These are phyloP conservation scores for Echria macrotheca DNA, from an alignment of 495 filamentous ascomycete species.

Conservation along the genomic window DNA sequence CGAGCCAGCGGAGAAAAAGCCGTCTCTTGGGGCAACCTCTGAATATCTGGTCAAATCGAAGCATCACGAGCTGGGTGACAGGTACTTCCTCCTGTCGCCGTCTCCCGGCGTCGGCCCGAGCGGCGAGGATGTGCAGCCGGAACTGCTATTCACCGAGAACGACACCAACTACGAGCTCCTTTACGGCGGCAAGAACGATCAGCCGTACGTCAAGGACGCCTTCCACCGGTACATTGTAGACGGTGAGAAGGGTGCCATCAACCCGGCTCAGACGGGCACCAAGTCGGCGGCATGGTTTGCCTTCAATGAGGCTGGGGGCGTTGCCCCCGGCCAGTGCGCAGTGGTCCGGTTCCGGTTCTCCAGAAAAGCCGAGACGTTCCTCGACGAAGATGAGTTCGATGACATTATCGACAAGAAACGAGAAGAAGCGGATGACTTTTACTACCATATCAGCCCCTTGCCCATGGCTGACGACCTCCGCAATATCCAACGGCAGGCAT, in stretches of 20 bases:
- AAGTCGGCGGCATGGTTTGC: slow-evolving; percentile 89
- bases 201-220: slow-evolving; percentile 88
- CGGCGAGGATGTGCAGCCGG: slow-evolving; percentile 75
- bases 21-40: slow-evolving; percentile 58
- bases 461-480: slow-evolving; percentile 92
- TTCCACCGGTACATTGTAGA: slow-evolving; percentile 87
- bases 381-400: slow-evolving; percentile 91
- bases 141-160: slow-evolving; percentile 89
- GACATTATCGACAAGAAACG: slow-evolving; percentile 81
- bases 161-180: slow-evolving; percentile 80
- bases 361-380: slow-evolving; percentile 61
- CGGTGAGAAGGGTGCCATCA: slow-evolving; percentile 70
- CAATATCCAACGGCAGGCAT: slow-evolving; percentile 91
- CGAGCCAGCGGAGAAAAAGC: slow-evolving; percentile 66
- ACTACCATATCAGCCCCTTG: slow-evolving; percentile 84
- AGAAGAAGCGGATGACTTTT: slow-evolving; percentile 92
- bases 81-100: slow-evolving; percentile 80
- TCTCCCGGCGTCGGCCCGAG: slow-evolving; percentile 76
- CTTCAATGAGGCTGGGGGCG: slow-evolving; percentile 83
- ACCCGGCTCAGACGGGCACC: slow-evolving; percentile 73
- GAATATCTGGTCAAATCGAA: slow-evolving; percentile 65
- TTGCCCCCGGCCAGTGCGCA: slow-evolving; percentile 84
- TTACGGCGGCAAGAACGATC: slow-evolving; percentile 69
- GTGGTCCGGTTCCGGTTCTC: slow-evolving; percentile 91
- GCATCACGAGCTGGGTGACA: slow-evolving; percentile 72